Evolutionary conservation across 176 grass and related monocot genomes (phyloP), one percentile per base, ranked within the genome.

Genomic region (Ensete glaucum): DNA sequence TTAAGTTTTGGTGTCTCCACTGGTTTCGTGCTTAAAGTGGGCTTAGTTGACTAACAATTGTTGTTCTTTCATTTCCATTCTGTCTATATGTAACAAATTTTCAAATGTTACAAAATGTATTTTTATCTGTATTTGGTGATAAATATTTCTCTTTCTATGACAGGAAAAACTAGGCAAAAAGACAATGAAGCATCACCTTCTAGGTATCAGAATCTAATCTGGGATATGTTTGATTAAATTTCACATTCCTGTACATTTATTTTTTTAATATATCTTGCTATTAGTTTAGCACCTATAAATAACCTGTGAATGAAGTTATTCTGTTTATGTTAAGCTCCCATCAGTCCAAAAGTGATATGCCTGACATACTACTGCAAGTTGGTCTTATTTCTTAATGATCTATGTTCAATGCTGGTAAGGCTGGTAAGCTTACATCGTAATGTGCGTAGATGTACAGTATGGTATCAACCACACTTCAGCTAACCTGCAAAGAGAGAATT

Each of bases 161-260:
- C 82, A 92, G 90, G 89, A 81, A 89, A 83, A 89, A 57, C 73
- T 22, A 85, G 9, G 54, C 64, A 4, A 17, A 92, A 87, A 74
- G 79, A 84, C 72, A 78, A 59, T 52, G 84, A 92, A 53, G 22
- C 77, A 73, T 79, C 84, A 78, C 84, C 67, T 63, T 58, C 1
- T 67, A 87, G 82, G 77, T 92, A 81, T 81, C 16, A 6, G 19
- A 27, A 20, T 67, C 25, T n/a, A 1, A 17, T 27, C 13, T 21
- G 20, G 27, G 15, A 58, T 21, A 9, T 62, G 54, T 17, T 57
- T 57, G 0, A 57, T 57, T 57, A 57, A 13, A 13, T 57, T 17
- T 57, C 16, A 62, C 57, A 62, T 62, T 62, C 15, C 13, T 57
- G 16, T 0, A 17, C 54, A 57, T 17, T n/a, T 19, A 17, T 62